phyloP scores from a whole-genome alignment of 129 eudicot genomes.

The Chrysanthemum seticuspe region DNA sequence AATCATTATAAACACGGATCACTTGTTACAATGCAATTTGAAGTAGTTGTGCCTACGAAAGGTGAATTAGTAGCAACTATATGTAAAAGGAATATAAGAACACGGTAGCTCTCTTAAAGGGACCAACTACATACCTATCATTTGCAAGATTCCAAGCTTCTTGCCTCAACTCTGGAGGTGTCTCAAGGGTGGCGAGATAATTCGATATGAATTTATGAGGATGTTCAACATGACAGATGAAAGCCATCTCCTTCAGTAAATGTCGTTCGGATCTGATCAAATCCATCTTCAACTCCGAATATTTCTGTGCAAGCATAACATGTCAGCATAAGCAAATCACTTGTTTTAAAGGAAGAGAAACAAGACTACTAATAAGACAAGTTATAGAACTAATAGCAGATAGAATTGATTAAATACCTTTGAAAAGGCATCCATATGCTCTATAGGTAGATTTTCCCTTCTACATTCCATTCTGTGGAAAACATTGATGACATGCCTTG shows the following conservation, averaged over 20 bases:
- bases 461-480: conserved; percentile 87
- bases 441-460: conserved; percentile 75
- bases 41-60: no score
- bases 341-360: conserved; percentile 6
- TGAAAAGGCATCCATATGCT: conserved; percentile 69
- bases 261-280: conserved; percentile 79
- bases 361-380: neutral
- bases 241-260: conserved; percentile 84
- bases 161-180: conserved; percentile 75
- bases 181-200: conserved; percentile 76
- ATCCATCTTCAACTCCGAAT: conserved; percentile 68
- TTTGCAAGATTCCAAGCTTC: conserved; percentile 99
- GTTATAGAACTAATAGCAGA: neutral
- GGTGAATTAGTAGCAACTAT: neutral
- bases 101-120: neutral
- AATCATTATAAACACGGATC: neutral
- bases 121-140: conserved; percentile 60
- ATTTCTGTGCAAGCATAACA: conserved; percentile 48
- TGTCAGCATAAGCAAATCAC: conserved; percentile 5
- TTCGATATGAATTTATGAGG: conserved; percentile 90
- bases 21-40: no score
- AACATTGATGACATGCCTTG: conserved; percentile 76
- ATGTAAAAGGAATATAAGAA: conserved; percentile 1
- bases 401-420: conserved; percentile 39
- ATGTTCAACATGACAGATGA: conserved; percentile 94